Evolutionary conservation across 192 early-diverging fungal species (phyloP).

Genomic region (Coemansia sp.): DNA sequence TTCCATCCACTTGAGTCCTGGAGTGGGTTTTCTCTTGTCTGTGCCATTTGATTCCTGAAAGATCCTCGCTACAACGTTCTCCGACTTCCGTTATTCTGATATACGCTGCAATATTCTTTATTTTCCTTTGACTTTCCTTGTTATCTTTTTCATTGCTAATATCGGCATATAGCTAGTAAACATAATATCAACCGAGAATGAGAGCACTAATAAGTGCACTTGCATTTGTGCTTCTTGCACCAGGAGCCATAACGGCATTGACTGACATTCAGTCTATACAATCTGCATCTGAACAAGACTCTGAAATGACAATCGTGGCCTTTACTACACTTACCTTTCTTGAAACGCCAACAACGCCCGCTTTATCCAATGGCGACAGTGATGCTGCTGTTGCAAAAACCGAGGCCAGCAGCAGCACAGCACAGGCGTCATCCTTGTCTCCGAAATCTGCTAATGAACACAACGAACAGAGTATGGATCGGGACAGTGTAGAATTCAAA

Average conservation of each 20-base stretch:
- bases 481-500: background rate
- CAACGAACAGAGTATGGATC: background rate
- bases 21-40: background rate
- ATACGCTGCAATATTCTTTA: background rate
- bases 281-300: background rate
- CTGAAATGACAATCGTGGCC: background rate
- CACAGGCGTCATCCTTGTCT: background rate
- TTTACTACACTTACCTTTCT: constrained; percentile 3
- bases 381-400: background rate
- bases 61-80: background rate
- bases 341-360: background rate
- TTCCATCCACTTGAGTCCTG: background rate
- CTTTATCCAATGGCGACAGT: background rate
- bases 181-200: constrained; percentile 6
- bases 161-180: background rate
- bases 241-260: background rate
- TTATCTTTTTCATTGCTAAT: background rate
- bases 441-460: background rate
- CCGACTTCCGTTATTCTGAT: background rate
- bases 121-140: background rate
- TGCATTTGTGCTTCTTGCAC: constrained; percentile 9
- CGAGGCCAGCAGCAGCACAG: background rate
- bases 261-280: background rate
- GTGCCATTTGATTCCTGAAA: background rate
- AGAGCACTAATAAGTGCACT: constrained; percentile 7